A percentile compares a stretch with the other conserved stretches of the same genome.
Evolutionary conservation across 257 asterid species (phyloP).

Genomic region (Rubia yunnanensis): DNA sequence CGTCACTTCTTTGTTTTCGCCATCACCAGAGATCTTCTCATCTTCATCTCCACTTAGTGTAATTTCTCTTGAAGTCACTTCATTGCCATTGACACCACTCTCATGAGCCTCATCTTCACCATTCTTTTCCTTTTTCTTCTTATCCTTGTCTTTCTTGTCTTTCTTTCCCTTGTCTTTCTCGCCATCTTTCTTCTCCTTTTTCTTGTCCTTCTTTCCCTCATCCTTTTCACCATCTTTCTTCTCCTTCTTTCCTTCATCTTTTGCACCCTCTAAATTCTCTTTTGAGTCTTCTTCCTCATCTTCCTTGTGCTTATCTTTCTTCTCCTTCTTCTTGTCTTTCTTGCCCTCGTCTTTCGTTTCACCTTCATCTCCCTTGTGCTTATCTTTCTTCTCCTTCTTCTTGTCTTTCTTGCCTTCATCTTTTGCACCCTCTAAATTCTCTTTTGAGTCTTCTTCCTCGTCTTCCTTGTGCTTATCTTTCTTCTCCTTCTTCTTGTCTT

Average conservation of each 20-base stretch:
- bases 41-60: conserved; percentile 21
- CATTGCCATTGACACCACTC: background rate
- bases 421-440: conserved; percentile 11
- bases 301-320: conserved; percentile 1
- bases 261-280: too few species aligned
- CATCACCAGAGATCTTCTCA: conserved; percentile 13
- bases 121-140: conserved; percentile 14
- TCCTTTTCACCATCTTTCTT: conserved; percentile 5
- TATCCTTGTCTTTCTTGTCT: conserved; percentile 12
- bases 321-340: conserved; percentile 11
- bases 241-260: conserved; percentile 1
- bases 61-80: conserved; percentile 34
- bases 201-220: background rate
- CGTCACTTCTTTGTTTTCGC: conserved; percentile 15
- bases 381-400: conserved; percentile 21
- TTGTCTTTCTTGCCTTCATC: conserved; percentile 17
- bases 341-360: conserved; percentile 8
- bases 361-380: conserved; percentile 11
- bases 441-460: too few species aligned
- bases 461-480: too few species aligned
- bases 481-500: too few species aligned
- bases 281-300: conserved; percentile 11
- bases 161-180: conserved; percentile 10
- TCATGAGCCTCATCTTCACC: conserved; percentile 7
- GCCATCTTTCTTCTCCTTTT: conserved; percentile 12